A percentile compares a stretch with the other conserved stretches of the same genome.
These are phyloP conservation scores for Telopea speciosissima DNA, from an alignment of 177 flowering plant species.

Conservation along the genomic window DNA sequence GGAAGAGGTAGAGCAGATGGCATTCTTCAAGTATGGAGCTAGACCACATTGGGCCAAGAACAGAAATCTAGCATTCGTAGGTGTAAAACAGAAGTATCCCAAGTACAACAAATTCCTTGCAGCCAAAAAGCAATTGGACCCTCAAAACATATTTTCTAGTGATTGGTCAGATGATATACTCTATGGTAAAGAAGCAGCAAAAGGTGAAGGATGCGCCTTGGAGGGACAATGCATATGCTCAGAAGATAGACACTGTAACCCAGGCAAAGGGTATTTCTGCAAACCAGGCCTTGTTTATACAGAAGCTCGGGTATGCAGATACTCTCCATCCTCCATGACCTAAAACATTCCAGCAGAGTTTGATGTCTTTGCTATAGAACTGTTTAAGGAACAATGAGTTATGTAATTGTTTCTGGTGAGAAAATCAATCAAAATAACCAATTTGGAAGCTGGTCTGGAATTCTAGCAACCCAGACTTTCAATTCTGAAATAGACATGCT, in stretches of 20 bases:
- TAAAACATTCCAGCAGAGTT: background rate
- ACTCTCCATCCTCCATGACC: conserved; percentile 20
- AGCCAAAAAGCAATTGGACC: conserved; percentile 58
- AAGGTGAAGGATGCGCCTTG: conserved; percentile 66
- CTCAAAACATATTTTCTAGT: conserved; percentile 54
- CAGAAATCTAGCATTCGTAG: conserved; percentile 58
- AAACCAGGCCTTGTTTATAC: conserved; percentile 52
- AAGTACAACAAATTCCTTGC: conserved; percentile 45
- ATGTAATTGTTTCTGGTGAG: background rate
- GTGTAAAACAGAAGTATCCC: conserved; percentile 53
- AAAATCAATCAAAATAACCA: background rate
- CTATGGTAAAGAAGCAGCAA: conserved; percentile 30
- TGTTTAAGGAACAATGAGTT: background rate
- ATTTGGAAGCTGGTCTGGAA: background rate
- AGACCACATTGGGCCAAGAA: conserved; percentile 95
- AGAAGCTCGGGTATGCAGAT: conserved; percentile 74
- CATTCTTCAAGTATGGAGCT: conserved; percentile 77
- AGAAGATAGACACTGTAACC: conserved; percentile 78
- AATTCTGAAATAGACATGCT: background rate
- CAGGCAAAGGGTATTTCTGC: conserved; percentile 57
- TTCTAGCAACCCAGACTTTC: background rate
- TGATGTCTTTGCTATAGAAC: background rate
- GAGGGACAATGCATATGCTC: conserved; percentile 79
- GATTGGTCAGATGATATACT: conserved; percentile 65
- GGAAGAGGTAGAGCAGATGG: conserved; percentile 94